phyloP scores from a whole-genome alignment of 352 stramenopile genomes.

The Blastocystis sp. region DNA sequence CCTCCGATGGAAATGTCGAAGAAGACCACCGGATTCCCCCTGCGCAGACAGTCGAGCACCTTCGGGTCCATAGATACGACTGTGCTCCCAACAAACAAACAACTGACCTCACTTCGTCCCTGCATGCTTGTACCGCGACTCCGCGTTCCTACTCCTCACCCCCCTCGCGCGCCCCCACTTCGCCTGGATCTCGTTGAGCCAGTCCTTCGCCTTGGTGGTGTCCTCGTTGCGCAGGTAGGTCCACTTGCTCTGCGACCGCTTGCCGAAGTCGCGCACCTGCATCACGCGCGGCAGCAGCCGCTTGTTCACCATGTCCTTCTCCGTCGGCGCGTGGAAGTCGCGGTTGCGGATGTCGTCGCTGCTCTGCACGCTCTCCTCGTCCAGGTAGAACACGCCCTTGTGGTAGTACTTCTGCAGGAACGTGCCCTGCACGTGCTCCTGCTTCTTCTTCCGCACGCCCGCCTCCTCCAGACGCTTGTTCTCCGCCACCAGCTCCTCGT shows the following conservation, averaged over 20 bases:
- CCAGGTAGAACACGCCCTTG: slow-evolving; percentile 93
- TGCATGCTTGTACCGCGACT: slow-evolving; percentile 59
- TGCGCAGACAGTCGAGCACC: slow-evolving; percentile 60
- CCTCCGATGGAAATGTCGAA: slow-evolving; percentile 71
- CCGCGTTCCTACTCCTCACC: slow-evolving; percentile 53
- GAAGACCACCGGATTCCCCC: slow-evolving; percentile 71
- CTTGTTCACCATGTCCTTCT: slow-evolving; percentile 74
- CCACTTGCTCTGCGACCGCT: slow-evolving; percentile 92
- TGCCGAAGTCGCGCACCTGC: slow-evolving; percentile 97
- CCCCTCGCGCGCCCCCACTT: slow-evolving; percentile 14
- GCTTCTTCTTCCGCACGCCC: slow-evolving; percentile 78
- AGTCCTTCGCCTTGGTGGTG: slow-evolving; percentile 77
- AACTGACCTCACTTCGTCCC: slow-evolving; percentile 16
- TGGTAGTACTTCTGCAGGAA: slow-evolving; percentile 98
- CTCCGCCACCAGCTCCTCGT: slow-evolving; percentile 87
- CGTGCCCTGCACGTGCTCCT: slow-evolving; percentile 81
- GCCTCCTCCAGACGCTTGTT: slow-evolving; percentile 75
- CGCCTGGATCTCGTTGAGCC: slow-evolving; percentile 61
- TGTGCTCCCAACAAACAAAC: slow-evolving; percentile 45
- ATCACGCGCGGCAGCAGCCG: slow-evolving; percentile 88
- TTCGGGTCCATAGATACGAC: slow-evolving; percentile 61
- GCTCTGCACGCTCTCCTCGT: slow-evolving; percentile 74
- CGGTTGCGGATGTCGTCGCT: slow-evolving; percentile 73
- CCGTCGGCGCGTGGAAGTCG: slow-evolving; percentile 74
- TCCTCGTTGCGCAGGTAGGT: slow-evolving; percentile 95